Percentiles rank a stretch among this genome's conserved stretches.
These are phyloP conservation scores for Amphichorda felina DNA, from an alignment of 2,329 filamentous ascomycete species.

Conservation along the genomic window DNA sequence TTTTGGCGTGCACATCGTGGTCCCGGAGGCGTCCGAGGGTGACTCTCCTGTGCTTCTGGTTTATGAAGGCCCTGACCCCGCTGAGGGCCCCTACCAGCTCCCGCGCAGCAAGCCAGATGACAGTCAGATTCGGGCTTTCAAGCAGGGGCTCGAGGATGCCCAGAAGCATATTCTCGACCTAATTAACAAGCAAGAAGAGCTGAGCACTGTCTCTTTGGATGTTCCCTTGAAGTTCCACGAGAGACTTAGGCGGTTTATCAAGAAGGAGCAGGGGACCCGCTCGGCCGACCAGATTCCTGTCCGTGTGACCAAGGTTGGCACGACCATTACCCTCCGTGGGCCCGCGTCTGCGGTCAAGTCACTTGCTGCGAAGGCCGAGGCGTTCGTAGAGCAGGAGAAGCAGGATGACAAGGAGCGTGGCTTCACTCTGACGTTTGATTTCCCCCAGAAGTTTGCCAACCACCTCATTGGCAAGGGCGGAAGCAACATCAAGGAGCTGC, in stretches of 20 bases:
- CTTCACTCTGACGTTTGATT: slow-evolving; percentile 78
- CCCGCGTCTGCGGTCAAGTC: slow-evolving; percentile 61
- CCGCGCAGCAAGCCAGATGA: slow-evolving; percentile 40
- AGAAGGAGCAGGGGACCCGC: slow-evolving; percentile 48
- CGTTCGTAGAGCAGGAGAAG: slow-evolving; percentile 79
- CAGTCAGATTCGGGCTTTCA: slow-evolving; percentile 39
- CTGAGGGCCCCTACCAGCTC: slow-evolving; percentile 35
- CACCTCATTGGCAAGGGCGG: slow-evolving; percentile 62
- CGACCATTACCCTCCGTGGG: slow-evolving; percentile 62
- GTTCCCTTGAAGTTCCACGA: slow-evolving; percentile 54
- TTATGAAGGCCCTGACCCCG: slow-evolving; percentile 52
- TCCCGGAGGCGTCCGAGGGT: slow-evolving; percentile 51
- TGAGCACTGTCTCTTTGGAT: slow-evolving; percentile 38
- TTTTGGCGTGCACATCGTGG: slow-evolving; percentile 61
- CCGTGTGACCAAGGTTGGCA: slow-evolving; percentile 45
- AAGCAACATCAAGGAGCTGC: slow-evolving; percentile 53
- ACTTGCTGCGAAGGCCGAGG: slow-evolving; percentile 59
- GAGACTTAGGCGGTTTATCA: slow-evolving; percentile 50
- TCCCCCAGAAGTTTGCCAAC: slow-evolving; percentile 89
- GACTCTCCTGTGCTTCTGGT: slow-evolving; percentile 58
- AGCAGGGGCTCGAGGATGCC: slow-evolving; percentile 42
- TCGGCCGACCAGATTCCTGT: slow-evolving; percentile 47
- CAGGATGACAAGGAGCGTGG: slow-evolving; percentile 89
- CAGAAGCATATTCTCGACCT: slow-evolving; percentile 44
- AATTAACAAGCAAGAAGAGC: slow-evolving; percentile 45